These are phyloP conservation scores for Neonectria punicea DNA, from an alignment of 2,329 filamentous ascomycete species.

Conservation along the genomic window DNA sequence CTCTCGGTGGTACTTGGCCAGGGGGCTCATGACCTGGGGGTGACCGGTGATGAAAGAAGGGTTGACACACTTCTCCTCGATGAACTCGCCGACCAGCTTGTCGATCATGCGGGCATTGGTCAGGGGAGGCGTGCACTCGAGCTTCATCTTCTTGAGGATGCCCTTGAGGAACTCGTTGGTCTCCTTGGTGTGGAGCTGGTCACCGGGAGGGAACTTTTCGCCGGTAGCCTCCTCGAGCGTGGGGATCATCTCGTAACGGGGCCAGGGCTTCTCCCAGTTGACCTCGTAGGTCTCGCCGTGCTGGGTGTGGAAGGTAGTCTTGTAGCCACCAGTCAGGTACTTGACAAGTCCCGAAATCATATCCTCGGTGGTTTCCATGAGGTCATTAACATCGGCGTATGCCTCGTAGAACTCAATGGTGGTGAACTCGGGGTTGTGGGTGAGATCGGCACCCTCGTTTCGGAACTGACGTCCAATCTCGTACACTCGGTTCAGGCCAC, in stretches of 20 bases:
- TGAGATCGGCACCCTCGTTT: constrained; percentile 79
- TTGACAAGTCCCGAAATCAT: constrained; percentile 91
- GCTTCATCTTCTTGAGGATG: constrained; percentile 87
- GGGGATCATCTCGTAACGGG: constrained; percentile 90
- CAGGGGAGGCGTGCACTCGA: constrained; percentile 89
- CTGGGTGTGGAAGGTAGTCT: constrained; percentile 88
- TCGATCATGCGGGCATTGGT: constrained; percentile 98
- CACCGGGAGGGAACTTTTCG: constrained; percentile 91
- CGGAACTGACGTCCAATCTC: constrained; percentile 96
- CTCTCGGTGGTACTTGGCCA: constrained; percentile 93
- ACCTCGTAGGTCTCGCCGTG: constrained; percentile 87
- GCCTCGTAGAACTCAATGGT: constrained; percentile 98
- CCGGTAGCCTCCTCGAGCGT: constrained; percentile 86
- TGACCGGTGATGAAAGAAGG: constrained; percentile 78
- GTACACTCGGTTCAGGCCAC: constrained; percentile 93
- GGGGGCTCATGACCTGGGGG: constrained; percentile 79
- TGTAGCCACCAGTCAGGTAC: constrained; percentile 84
- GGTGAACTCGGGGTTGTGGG: constrained; percentile 98
- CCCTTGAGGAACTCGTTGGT: constrained; percentile 88
- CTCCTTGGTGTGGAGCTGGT: constrained; percentile 89
- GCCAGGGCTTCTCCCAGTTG: constrained; percentile 97
- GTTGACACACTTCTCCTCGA: constrained; percentile 93
- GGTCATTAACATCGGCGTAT: constrained; percentile 89
- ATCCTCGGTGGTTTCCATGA: constrained; percentile 86
- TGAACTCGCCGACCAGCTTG: constrained; percentile 92